These are phyloP conservation scores for Prunus campanulata DNA, from an alignment of 306 rosid species.

Conservation along the genomic window DNA sequence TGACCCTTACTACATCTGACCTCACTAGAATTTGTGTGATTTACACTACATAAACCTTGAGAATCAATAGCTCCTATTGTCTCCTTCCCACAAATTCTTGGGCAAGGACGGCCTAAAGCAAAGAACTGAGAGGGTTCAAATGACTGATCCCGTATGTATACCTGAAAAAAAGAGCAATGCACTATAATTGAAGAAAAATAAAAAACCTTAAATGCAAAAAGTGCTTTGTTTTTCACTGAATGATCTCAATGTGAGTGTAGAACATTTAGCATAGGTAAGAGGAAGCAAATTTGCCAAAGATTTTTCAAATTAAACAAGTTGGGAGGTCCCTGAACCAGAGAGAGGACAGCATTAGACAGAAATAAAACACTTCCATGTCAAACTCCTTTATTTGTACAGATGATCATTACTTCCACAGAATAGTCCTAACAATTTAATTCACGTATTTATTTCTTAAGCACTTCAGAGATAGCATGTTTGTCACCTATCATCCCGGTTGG, in stretches of 20 bases:
- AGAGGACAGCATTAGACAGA: background rate
- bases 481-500: background rate
- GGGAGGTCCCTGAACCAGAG: background rate
- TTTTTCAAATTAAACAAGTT: background rate
- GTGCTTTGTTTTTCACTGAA: background rate
- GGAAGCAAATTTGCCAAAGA: background rate
- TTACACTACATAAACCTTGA: conserved; percentile 29
- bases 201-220: background rate
- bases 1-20: conserved; percentile 75
- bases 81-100: conserved; percentile 53
- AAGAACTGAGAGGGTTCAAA: conserved; percentile 75
- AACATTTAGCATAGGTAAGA: background rate
- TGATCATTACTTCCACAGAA: background rate
- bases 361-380: background rate
- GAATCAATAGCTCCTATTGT: conserved; percentile 49
- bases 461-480: background rate
- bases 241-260: background rate
- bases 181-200: background rate
- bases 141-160: conserved; percentile 72
- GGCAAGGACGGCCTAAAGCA: conserved; percentile 80
- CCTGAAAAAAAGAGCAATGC: conserved; percentile 40
- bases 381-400: background rate
- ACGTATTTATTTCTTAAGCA: background rate
- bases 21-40: conserved; percentile 24
- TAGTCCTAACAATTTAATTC: background rate